Conservation (phyloP, 2,329 filamentous ascomycete species). For the Onygena corvina region DNA sequence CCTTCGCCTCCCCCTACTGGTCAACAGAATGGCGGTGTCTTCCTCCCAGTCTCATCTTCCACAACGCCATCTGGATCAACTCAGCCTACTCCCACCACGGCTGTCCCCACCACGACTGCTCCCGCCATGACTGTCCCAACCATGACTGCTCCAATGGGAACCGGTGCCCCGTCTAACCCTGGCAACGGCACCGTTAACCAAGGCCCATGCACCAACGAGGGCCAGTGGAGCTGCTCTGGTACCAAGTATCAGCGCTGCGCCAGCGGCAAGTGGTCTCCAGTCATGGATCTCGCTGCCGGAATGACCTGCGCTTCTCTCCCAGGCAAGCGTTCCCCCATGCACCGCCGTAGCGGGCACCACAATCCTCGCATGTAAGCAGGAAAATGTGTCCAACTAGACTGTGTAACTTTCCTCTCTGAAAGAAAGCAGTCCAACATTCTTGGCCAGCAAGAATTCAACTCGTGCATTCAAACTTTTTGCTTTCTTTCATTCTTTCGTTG, state of each 20-base stretch:
- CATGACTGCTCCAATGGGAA: constrained; percentile 3
- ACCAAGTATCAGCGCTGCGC: constrained; percentile 51
- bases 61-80: too few species aligned
- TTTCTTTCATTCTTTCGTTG: background rate
- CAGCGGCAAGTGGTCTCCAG: constrained; percentile 44
- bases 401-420: too few species aligned
- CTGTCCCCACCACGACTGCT: constrained; percentile 7
- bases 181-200: constrained; percentile 8
- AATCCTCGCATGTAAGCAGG: background rate
- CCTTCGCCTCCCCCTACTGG: constrained; percentile 17
- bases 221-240: constrained; percentile 48
- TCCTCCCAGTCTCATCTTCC: constrained; percentile 11
- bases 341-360: constrained; percentile 4
- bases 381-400: too few species aligned
- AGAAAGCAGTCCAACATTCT: background rate
- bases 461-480: too few species aligned
- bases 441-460: too few species aligned
- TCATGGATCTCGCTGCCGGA: constrained; percentile 42
- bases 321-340: constrained; percentile 19
- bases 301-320: constrained; percentile 35
- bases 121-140: constrained; percentile 8
- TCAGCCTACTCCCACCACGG: constrained; percentile 10
- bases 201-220: constrained; percentile 40
- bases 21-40: constrained; percentile 11
- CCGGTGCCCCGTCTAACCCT: constrained; percentile 7